Base-by-base conservation (phyloP, 805 yeast species). In the Candida dendrica region DNA sequence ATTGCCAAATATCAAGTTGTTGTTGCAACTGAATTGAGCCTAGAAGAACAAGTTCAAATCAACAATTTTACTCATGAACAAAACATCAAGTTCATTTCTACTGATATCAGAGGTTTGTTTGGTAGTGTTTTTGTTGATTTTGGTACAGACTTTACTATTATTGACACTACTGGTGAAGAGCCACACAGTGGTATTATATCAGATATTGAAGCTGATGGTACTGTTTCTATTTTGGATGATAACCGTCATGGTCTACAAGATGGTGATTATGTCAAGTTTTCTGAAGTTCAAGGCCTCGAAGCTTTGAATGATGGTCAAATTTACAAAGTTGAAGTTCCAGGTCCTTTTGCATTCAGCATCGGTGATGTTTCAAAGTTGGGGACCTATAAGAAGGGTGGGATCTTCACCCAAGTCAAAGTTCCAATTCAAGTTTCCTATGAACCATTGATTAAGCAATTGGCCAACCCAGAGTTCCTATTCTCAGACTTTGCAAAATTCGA, bases 401-500 rank as follows among this genome's bases (percentile, higher is more conserved):
- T 86, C 38, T 93, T 86, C 69, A 84, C 89, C 19, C 95, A 93
- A 66, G 96, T 91, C 38, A 90, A 90, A 66, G 79, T 84, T 55
- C 98, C 98, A 24, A 63, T 61, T 39, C 71, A 68, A 22, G 50
- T 83, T 18, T 60, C 72, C 6, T 93, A 85, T 63, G 74, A 84
- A 59, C 65, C 84, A 8, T 71, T 91, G 46, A 54, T 64, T 37
- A 69, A 74, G 34, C 95, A 87, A 57, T 65, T 93, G 48, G 59
- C 64, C n/a, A 63, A 69, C 13, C 99, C 99, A 4, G 96, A 87
- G 56, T 84, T 68, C 55, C 59, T 85, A 33, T 72, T 74, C 47
- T 80, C 97, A 14, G 99, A 93, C 61, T 93, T 79, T 61, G 96
- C 97, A 45, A 93, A 93, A 64, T 84, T 91, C 52, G 96, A 88